These are phyloP conservation scores for Garcia nutans DNA, from an alignment of 345 rosid species.

Conservation along the genomic window DNA sequence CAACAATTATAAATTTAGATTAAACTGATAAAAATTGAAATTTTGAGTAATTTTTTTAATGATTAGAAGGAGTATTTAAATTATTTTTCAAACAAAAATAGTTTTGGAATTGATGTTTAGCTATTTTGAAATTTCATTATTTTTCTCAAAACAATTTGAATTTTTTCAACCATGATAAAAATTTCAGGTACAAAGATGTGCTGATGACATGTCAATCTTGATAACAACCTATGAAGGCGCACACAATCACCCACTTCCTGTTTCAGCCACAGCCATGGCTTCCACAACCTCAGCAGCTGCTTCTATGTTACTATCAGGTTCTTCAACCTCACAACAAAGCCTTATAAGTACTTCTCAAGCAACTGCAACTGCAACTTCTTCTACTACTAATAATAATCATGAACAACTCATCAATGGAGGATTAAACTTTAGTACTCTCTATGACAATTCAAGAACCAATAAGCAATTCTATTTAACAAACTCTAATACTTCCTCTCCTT, in stretches of 20 bases:
- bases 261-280: slow-evolving; percentile 77
- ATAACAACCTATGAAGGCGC: slow-evolving; percentile 82
- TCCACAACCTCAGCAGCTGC: slow-evolving; percentile 85
- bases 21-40: too few species aligned
- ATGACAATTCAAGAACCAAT: slow-evolving; percentile 44
- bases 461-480: slow-evolving; percentile 43
- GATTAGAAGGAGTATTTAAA: too few species aligned
- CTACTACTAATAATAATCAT: background rate
- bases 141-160: too few species aligned
- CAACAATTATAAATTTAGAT: too few species aligned
- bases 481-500: slow-evolving; percentile 32
- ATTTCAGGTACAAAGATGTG: slow-evolving; percentile 72
- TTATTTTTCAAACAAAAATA: too few species aligned
- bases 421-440: slow-evolving; percentile 39
- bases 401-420: slow-evolving; percentile 48
- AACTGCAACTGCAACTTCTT: slow-evolving; percentile 19
- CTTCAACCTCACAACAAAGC: slow-evolving; percentile 46
- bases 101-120: too few species aligned
- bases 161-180: background rate
- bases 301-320: slow-evolving; percentile 70
- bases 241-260: slow-evolving; percentile 69
- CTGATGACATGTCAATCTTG: slow-evolving; percentile 65
- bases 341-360: slow-evolving; percentile 8
- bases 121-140: too few species aligned
- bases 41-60: too few species aligned